Base-by-base conservation (phyloP, 441 rosid genomes). In the Populus hybrid region DNA sequence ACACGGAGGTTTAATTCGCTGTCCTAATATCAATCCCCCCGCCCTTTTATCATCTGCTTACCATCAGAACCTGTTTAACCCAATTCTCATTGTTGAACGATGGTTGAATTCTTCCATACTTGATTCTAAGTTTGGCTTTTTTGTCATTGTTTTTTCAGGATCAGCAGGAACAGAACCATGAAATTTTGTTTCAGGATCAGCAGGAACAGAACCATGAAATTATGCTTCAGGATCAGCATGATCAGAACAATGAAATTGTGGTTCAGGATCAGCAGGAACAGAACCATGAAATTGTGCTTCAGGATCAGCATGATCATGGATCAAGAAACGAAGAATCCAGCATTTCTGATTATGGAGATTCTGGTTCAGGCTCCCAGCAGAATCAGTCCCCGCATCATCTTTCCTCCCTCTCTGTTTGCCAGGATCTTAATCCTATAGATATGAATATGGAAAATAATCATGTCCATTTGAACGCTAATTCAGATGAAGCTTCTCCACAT, bases 341-440 rank as follows among this genome's bases (percentile, higher is more conserved):
- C 24, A 18, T 70, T n/a, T 64, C 70, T 77, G 69, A 85, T 79
- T 83, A 82, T 75, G 91, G 81, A 77, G 88, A 86, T 65, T 83
- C 87, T 76, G 86, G 64, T 84, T 83, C 91, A 74, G 86, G 80
- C 79, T 85, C 92, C 63, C 82, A 77, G 9, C 82, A 81, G 63
- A 69, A 76, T 73, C 91, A 80, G 79, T 82, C 92, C 71, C 82
- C 82, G n/a, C 84, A 76, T 81, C 91, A 77, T 75, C 79, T 81
- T 83, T 79, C 90, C 83, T 84, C 88, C 40, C 74, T 72, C 40
- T 77, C 79, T 76, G 81, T 80, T 72, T 79, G 83, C 64, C 83
- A 71, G 30, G 76, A 78, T 9, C 83, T 82, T 67, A 80, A 83
- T 77, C 83, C 73, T 34, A 50, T 76, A 34, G 85, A 83, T 79